phyloP scores from a whole-genome alignment of 371 early-diverging fungal genomes.

The Mucor velutinosus region DNA sequence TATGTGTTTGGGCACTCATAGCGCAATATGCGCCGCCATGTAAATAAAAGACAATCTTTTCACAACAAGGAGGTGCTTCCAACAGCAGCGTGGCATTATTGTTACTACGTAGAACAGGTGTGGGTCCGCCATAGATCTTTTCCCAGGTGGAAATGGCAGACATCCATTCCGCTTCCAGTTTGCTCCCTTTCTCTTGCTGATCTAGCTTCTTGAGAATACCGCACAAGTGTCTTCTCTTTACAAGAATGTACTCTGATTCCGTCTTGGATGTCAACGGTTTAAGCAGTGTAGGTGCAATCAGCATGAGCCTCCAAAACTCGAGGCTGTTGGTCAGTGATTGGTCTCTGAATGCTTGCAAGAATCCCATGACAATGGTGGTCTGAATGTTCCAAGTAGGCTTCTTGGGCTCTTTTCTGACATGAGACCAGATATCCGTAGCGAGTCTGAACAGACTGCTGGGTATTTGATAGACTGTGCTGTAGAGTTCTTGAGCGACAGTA shows the following conservation, averaged over 20 bases:
- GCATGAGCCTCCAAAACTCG: constrained; percentile 37
- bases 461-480: constrained; percentile 17
- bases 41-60: constrained; percentile 60
- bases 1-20: constrained; percentile 63
- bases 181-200: constrained; percentile 25
- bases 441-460: constrained; percentile 25
- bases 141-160: constrained; percentile 30
- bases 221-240: constrained; percentile 19
- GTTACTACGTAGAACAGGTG: neutral
- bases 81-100: neutral
- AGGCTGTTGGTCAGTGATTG: constrained; percentile 34
- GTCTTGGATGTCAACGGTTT: constrained; percentile 30
- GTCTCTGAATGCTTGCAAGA: constrained; percentile 39
- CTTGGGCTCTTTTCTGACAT: constrained; percentile 30
- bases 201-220: constrained; percentile 34
- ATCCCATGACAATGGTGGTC: constrained; percentile 36
- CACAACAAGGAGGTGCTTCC: constrained; percentile 24
- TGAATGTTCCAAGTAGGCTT: constrained; percentile 45
- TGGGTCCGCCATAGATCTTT: constrained; percentile 19
- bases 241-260: constrained; percentile 26
- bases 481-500: constrained; percentile 24
- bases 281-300: constrained; percentile 28
- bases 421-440: constrained; percentile 28
- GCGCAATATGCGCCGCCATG: constrained; percentile 73
- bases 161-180: constrained; percentile 42